Percentiles rank a stretch among this genome's conserved stretches.
Evolutionary conservation across 176 grass and related monocot species (phyloP).

Genomic region (Pontederia paniculata): DNA sequence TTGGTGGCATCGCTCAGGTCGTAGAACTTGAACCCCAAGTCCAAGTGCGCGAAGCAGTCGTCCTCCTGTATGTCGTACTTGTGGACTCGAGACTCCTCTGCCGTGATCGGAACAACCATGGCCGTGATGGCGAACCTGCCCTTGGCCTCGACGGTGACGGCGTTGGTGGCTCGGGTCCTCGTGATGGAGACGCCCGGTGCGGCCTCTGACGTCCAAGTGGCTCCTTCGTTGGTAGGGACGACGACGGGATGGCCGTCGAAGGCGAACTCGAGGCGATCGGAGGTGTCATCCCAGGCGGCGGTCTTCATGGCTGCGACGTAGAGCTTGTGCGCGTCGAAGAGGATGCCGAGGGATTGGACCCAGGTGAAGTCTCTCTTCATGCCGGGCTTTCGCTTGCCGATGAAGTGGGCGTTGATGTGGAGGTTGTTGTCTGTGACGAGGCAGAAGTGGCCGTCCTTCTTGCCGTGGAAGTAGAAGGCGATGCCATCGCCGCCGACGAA

Average conservation of each 20-base stretch:
- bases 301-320: constrained; percentile 22
- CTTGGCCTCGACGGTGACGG: constrained; percentile 7
- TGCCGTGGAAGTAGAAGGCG: constrained; percentile 32
- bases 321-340: constrained; percentile 20
- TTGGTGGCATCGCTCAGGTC: constrained; percentile 6
- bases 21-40: constrained; percentile 27
- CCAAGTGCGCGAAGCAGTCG: constrained; percentile 27
- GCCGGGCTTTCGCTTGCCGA: constrained; percentile 15
- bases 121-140: constrained; percentile 16
- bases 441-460: constrained; percentile 23
- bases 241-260: constrained; percentile 8
- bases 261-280: constrained; percentile 12
- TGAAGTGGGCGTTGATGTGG: constrained; percentile 34
- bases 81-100: constrained; percentile 25
- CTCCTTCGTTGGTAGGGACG: constrained; percentile 9
- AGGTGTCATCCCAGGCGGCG: constrained; percentile 18
- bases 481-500: constrained; percentile 30
- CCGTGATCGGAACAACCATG: constrained; percentile 22
- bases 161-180: constrained; percentile 10
- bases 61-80: constrained; percentile 16
- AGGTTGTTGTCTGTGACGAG: constrained; percentile 13
- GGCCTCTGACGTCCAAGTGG: background rate
- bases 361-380: constrained; percentile 32
- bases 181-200: constrained; percentile 12
- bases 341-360: constrained; percentile 24